Evolutionary conservation across 345 rosid species (phyloP), one percentile per base, ranked within the genome.

Genomic region (Eucalyptus tenuipes): DNA sequence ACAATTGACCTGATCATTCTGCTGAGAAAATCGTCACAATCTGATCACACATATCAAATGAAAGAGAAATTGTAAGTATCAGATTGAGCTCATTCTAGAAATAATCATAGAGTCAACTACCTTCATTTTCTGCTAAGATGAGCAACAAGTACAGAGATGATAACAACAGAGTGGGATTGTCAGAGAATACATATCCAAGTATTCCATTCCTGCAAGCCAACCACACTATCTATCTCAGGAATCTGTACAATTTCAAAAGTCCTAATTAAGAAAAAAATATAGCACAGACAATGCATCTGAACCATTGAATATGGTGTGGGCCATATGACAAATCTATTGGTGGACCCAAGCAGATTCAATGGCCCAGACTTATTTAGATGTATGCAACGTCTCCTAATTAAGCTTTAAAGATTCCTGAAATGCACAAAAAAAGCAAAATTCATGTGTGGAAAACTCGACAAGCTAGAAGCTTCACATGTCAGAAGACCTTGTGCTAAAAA

Each of bases 71-170:
- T 20, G 84, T 29, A 45, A 88, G 66, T 48, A 85, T 59, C 44
- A 40, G 27, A 81, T 24, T 45, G 52, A 13, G 81, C 59, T 82
- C 87, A 31, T 86, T 50, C 61, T 86, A 86, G 64, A 55, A 45
- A 86, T 75, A 20, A 29, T 82, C 64, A 42, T 33, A 82, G 22
- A 85, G 44, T 48, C 87, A 57, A 45, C 71, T 94, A 95, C 97
- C 97, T 93, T 93, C 90, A 89, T 86, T 94, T 89, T 94, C 96
- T 40, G 92, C 90, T 84, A 94, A 85, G 87, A 92, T 90, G 85
- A 94, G 91, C 89, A 94, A 91, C 87, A 95, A 87, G 90, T 91
- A 93, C 33, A 94, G 88, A 50, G 96, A 93, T 49, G 92, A 94
- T 44, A 95, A 89, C 59, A 91, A 86, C 88, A 93, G 86, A 87